Base-by-base conservation (phyloP, 129 eudicot species). In the Heracleum sosnowskyi region DNA sequence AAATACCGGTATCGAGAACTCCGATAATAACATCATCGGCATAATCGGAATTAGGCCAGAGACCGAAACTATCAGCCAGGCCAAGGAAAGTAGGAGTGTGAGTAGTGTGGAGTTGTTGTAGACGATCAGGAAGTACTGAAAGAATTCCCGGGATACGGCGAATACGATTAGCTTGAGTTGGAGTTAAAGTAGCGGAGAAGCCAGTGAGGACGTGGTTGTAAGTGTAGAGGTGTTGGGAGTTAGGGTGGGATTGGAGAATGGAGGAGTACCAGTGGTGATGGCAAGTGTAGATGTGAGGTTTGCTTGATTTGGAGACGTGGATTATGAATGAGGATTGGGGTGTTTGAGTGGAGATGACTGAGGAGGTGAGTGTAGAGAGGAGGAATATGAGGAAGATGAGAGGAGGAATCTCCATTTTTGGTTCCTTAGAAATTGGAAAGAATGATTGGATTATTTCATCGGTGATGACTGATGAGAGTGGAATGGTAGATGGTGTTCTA, bases 21-120 rank as follows among this genome's bases (percentile, higher is more conserved):
- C 99, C 99, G 41, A 96, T 85, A 74, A 96, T 90, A 62, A 96
- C 93, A 75, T 96, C 99, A 62, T 90, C 93, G 3, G 97, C 97
- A 75, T 92, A 96, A 22, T 96, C 84, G 1, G 97, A 80, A 82
- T 96, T 86, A 11, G 97, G 99, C 99, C 99, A 96, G 18, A 96
- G 84, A 13, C 99, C 97, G 22, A 77, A 89, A 24, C 36, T 42
- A 20, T 92, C 97, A 0, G 89, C 88, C 8, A 96, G 86, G 34
- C 91, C 91, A 2, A 96, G 75, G 70, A 96, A 96, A 31, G 39
- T 75, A 33, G 99, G 99, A 2, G 99, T 96, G 66, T 84, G 95
- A 24, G 99, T 96, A 4, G 99, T 96, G 70, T 96, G 99, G 47
- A 90, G 82, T n/a, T 85, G 79, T 37, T 91, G 90, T 77, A 84